Evolutionary conservation across 768 basidiomycete species (phyloP), one percentile per base, ranked within the genome.

Genomic region (Inosperma sp.): DNA sequence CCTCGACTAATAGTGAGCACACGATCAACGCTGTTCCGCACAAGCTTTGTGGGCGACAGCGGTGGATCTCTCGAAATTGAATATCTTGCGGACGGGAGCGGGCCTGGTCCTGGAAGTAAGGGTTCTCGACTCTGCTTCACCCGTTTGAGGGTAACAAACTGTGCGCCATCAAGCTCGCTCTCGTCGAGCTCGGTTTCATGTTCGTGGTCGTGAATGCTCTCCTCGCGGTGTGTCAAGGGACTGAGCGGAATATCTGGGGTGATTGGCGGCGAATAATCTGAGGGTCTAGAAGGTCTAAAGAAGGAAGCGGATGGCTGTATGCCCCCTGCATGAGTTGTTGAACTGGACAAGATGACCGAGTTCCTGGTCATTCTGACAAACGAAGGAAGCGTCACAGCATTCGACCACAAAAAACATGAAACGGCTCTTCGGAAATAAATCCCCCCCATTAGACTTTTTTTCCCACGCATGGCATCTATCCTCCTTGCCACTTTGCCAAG

Each of bases 241-340:
- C n/a, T 37, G 17, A 48, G 46, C 16, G 34, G 46, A n/a, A 48
- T 48, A 26, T 48, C 46, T 4, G 59, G 59, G 4, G 65, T 63
- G 27, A 52, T 55, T 12, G 65, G 61, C 7, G 62, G 78, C 25
- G 73, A 77, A 55, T 66, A 73, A 42, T 64, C 65, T 9, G 63
- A 64, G 0, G 86, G 88, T 43, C 82, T 75, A 4, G 82, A 78
- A 4, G 87, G 86, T 17, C 75, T 80, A 61, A 90, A 90, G 70
- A 91, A 90, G 6, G 85, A 83, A 4, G 86, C 80, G 8, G 87
- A 82, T 13, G 90, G 87, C 49, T 83, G 81, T 16, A 90, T 85
- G 26, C 86, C 88, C 36, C 81, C 79, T 10, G 83, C 82, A 64
- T 88, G 84, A 0, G 84, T 83, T 1, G 78, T 44, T 40, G 58